Percentiles rank a stretch among this genome's conserved stretches.
Conservation (phyloP, 2,329 filamentous ascomycete species). For the Ophiostoma novo-ulmi region DNA sequence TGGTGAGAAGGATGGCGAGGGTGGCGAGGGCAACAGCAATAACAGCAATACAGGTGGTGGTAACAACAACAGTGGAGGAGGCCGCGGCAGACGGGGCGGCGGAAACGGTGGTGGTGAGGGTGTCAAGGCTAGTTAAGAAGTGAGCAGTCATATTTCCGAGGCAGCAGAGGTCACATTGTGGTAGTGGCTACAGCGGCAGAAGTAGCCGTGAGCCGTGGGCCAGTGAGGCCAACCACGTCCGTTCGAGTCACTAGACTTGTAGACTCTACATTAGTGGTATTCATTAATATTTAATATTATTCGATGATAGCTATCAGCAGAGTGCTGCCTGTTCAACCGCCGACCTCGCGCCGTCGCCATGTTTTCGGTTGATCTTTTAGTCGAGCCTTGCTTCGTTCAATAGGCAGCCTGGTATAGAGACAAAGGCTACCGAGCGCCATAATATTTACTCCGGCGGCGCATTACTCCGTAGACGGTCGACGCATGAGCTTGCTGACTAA, state of each 20-base stretch:
- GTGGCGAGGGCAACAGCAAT: background rate
- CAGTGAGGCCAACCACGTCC: background rate
- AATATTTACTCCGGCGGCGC: background rate
- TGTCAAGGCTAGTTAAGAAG: slow-evolving; percentile 7
- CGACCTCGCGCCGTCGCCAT: background rate
- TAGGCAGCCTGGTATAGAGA: background rate
- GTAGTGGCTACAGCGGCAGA: too few species aligned
- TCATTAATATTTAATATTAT: background rate
- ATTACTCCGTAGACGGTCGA: background rate
- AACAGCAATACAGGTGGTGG: background rate
- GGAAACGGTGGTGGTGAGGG: background rate
- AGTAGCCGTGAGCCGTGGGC: background rate
- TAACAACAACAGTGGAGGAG: background rate
- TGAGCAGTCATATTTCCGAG: background rate
- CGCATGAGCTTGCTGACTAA: background rate
- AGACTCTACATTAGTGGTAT: background rate
- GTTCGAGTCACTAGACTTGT: background rate
- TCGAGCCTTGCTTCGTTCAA: background rate
- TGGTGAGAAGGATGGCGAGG: slow-evolving; percentile 11
- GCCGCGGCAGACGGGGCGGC: background rate
- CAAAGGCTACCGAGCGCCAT: background rate
- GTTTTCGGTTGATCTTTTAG: background rate
- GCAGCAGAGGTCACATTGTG: background rate
- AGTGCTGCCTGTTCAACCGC: background rate
- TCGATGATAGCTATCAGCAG: background rate